Percentiles rank a stretch among this genome's conserved stretches.
Conservation (phyloP, 352 stramenopile genomes). For the Plasmopara muralis region DNA sequence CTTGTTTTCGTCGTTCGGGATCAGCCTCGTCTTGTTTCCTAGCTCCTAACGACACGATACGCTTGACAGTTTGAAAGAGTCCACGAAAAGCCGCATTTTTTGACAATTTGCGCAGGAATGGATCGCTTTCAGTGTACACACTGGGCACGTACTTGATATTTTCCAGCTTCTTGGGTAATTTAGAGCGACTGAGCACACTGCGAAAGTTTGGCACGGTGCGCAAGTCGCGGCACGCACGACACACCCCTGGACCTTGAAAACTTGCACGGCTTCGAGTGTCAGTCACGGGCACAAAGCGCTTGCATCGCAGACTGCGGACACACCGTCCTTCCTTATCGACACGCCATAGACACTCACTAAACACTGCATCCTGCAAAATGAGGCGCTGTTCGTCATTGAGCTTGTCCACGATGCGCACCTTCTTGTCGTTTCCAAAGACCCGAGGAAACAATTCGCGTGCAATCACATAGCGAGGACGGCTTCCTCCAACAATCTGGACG, state of each 20-base stretch:
- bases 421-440: conserved; percentile 45
- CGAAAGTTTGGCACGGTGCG: conserved; percentile 69
- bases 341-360: conserved; percentile 74
- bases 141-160: conserved; percentile 78
- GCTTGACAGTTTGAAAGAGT: conserved; percentile 59
- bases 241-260: conserved; percentile 35
- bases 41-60: conserved; percentile 9
- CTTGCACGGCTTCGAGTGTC: conserved; percentile 14
- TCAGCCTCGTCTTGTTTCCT: conserved; percentile 7
- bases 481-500: conserved; percentile 66
- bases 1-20: conserved; percentile 30
- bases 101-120: conserved; percentile 68
- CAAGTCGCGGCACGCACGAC: conserved; percentile 57
- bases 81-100: conserved; percentile 68
- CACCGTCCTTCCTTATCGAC: conserved; percentile 70
- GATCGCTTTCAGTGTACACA: conserved; percentile 70
- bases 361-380: conserved; percentile 63
- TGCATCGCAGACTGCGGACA: conserved; percentile 66
- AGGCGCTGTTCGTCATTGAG: conserved; percentile 44
- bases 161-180: conserved; percentile 58
- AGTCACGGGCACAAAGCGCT: conserved; percentile 32
- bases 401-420: conserved; percentile 59
- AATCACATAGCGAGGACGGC: conserved; percentile 74
- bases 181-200: conserved; percentile 66
- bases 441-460: conserved; percentile 67